phyloP scores from a whole-genome alignment of 1,139 yeast species.

The Zygosaccharomyces pseudobailii region DNA sequence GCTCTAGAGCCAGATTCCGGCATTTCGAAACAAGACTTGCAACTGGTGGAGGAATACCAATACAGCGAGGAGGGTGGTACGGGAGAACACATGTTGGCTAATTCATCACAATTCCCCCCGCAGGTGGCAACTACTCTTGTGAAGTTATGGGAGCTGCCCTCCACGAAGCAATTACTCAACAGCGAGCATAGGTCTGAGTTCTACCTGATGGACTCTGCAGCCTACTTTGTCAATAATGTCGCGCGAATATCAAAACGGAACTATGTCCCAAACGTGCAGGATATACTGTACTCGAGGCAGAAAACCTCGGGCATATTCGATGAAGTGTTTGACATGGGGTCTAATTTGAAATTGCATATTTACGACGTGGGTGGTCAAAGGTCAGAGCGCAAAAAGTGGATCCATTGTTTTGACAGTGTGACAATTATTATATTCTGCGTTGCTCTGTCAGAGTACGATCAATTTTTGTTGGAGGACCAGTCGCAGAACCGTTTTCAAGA shows the following conservation, averaged over 20 bases:
- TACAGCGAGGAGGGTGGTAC: slow-evolving; percentile 1
- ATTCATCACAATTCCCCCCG: slow-evolving; percentile 23
- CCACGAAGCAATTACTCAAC: slow-evolving; percentile 53
- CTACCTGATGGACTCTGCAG: slow-evolving; percentile 83
- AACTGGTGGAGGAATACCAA: not conserved
- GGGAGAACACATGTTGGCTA: slow-evolving; percentile 3
- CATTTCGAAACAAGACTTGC: slow-evolving; percentile 11
- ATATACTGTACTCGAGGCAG: slow-evolving; percentile 80
- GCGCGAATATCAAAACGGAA: slow-evolving; percentile 55
- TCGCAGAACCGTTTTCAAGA: slow-evolving; percentile 80
- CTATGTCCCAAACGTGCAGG: slow-evolving; percentile 70
- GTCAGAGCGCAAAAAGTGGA: slow-evolving; percentile 92
- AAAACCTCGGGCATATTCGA: slow-evolving; percentile 92
- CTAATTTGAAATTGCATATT: slow-evolving; percentile 64
- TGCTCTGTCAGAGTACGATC: slow-evolving; percentile 86
- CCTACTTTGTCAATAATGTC: slow-evolving; percentile 68
- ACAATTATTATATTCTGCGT: slow-evolving; percentile 86
- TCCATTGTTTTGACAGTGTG: slow-evolving; percentile 90
- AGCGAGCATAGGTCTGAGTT: slow-evolving; percentile 62
- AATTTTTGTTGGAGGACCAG: slow-evolving; percentile 73
- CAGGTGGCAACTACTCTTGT: slow-evolving; percentile 44
- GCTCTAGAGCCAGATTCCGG: slow-evolving; percentile 9
- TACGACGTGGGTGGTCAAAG: slow-evolving; percentile 95
- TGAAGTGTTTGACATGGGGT: slow-evolving; percentile 71
- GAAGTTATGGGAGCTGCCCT: slow-evolving; percentile 54